These are phyloP conservation scores for Boletus sp. DNA, from an alignment of 1,284 basidiomycete genomes.

Conservation along the genomic window DNA sequence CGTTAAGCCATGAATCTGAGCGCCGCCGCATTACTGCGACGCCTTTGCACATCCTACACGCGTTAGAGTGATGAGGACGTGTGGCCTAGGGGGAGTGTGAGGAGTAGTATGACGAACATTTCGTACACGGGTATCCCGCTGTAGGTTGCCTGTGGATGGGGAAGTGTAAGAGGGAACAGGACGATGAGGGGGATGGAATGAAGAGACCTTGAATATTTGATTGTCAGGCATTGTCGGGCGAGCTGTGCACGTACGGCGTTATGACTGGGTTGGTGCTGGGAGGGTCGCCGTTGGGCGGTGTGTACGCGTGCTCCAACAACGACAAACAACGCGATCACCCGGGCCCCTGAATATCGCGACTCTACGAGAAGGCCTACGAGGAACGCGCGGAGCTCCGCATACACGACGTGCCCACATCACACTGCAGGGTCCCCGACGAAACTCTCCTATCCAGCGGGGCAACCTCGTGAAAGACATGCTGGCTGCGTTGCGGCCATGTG, in stretches of 20 bases:
- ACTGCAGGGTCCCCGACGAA: too few relatives aligned
- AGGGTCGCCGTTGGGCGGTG: slow-evolving; percentile 8
- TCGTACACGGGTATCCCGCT: slow-evolving; percentile 86
- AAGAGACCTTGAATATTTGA: slow-evolving; percentile 71
- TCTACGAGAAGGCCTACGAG: too few relatives aligned
- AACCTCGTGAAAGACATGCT: slow-evolving; percentile 25
- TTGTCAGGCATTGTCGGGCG: slow-evolving; percentile 61
- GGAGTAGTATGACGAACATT: slow-evolving; percentile 54
- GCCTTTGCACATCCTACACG: slow-evolving; percentile 83
- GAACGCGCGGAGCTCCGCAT: slow-evolving; percentile 5
- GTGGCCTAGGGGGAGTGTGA: slow-evolving; percentile 35
- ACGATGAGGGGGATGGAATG: slow-evolving; percentile 13
- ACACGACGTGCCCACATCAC: background rate
- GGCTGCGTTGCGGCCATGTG: slow-evolving; percentile 12
- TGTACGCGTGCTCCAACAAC: slow-evolving; percentile 51
- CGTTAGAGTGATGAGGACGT: slow-evolving; percentile 34
- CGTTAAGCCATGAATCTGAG: slow-evolving; percentile 96
- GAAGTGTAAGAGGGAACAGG: background rate
- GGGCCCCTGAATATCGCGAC: too few relatives aligned
- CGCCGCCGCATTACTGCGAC: slow-evolving; percentile 97
- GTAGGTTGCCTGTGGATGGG: slow-evolving; percentile 65
- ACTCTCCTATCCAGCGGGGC: background rate
- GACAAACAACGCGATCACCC: slow-evolving; percentile 43
- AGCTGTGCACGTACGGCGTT: slow-evolving; percentile 7
- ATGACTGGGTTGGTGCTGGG: slow-evolving; percentile 22